phyloP scores from a whole-genome alignment of 306 rosid genomes.

The Phaseolus lunatus region DNA sequence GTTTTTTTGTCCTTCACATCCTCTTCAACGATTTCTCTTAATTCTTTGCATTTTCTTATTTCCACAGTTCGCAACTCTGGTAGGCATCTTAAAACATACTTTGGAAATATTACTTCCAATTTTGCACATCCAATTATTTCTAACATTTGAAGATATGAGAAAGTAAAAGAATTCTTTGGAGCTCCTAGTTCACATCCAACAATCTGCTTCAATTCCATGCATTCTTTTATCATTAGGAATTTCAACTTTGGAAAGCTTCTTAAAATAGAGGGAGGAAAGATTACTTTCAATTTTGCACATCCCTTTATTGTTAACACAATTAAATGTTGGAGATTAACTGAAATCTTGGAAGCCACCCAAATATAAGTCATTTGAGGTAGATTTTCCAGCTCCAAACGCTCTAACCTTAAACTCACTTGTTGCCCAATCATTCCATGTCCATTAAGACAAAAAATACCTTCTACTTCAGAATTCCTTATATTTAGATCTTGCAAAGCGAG shows the following conservation, averaged over 20 bases:
- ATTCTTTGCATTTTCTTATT: not conserved
- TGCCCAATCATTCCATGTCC: not conserved
- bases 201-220: conserved; percentile 24
- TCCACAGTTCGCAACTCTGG: conserved; percentile 15
- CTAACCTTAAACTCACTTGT: no score
- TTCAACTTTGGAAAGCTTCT: not conserved
- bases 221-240: not conserved
- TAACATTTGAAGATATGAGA: not conserved
- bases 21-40: not conserved
- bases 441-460: no score
- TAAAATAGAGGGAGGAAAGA: not conserved
- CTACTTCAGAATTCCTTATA: not conserved
- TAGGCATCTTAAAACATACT: conserved; percentile 6
- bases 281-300: not conserved
- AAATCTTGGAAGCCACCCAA: no score
- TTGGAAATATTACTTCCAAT: conserved; percentile 35
- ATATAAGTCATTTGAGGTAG: no score
- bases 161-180: not conserved
- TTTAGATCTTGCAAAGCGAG: not conserved
- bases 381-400: no score
- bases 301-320: no score
- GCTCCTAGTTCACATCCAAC: not conserved
- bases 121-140: not conserved
- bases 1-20: not conserved
- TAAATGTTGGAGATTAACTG: no score